Conservation (phyloP, 768 basidiomycete genomes). For the Macrolepiota fuliginosa region DNA sequence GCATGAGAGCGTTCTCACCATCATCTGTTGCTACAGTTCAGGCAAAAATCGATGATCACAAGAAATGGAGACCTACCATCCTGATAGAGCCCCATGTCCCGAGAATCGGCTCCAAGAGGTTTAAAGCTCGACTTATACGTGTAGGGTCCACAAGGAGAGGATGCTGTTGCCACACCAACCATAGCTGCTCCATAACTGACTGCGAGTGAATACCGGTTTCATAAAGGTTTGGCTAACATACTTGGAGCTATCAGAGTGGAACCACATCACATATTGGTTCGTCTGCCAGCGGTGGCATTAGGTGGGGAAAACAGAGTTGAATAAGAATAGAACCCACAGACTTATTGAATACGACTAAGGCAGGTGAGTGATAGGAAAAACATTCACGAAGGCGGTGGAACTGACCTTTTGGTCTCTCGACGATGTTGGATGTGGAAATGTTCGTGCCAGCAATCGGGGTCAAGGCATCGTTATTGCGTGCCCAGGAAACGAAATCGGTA, state of each 20-base stretch:
- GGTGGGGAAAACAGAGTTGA: background rate
- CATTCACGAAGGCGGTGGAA: no score
- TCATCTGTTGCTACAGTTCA: conserved; percentile 30
- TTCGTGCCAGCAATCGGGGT: conserved; percentile 51
- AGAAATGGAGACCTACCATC: conserved; percentile 36
- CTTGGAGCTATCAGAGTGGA: conserved; percentile 64
- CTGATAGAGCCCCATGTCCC: conserved; percentile 57
- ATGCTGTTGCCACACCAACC: conserved; percentile 60
- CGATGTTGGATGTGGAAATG: conserved; percentile 56
- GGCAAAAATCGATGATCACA: background rate
- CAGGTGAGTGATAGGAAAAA: no score
- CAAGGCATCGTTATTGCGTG: conserved; percentile 57
- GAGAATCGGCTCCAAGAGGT: conserved; percentile 56
- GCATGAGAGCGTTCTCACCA: conserved; percentile 21
- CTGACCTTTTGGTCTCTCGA: conserved; percentile 61
- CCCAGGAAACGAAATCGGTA: conserved; percentile 50
- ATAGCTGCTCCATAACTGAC: conserved; percentile 59
- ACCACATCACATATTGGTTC: conserved; percentile 69
- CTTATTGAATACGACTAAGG: conserved; percentile 52
- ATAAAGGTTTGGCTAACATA: conserved; percentile 21
- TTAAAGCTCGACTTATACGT: conserved; percentile 52
- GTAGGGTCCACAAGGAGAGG: conserved; percentile 59
- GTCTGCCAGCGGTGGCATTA: conserved; percentile 31
- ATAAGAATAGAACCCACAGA: conserved; percentile 27
- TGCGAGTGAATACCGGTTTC: background rate